Percentiles rank a stretch among this genome's conserved stretches.
These are phyloP conservation scores for Cruciata laevipes DNA, from an alignment of 257 asterid species.

Conservation along the genomic window DNA sequence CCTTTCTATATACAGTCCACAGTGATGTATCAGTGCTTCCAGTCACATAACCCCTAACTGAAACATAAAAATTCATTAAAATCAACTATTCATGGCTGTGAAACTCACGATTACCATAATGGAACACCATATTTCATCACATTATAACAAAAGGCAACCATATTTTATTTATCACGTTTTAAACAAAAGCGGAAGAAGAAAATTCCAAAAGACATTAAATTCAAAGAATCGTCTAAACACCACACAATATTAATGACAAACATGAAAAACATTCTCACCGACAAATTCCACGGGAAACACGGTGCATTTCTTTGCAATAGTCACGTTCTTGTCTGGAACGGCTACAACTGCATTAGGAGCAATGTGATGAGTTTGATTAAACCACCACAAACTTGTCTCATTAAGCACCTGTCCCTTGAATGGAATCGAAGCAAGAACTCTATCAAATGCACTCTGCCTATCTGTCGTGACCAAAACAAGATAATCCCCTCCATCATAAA, in stretches of 20 bases:
- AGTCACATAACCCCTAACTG: slow-evolving; percentile 90
- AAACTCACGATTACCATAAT: neutral
- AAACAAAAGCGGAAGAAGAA: neutral
- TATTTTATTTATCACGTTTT: no score
- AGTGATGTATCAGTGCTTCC: slow-evolving; percentile 97
- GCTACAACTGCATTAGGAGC: slow-evolving; percentile 76
- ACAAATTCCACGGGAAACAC: slow-evolving; percentile 97
- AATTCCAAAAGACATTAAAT: neutral
- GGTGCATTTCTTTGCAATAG: slow-evolving; percentile 85
- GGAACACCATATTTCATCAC: neutral
- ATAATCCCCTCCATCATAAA: slow-evolving; percentile 79
- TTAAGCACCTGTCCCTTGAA: slow-evolving; percentile 98
- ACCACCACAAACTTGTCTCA: slow-evolving; percentile 95
- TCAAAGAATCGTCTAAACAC: neutral
- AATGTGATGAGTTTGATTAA: slow-evolving; percentile 69
- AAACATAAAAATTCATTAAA: slow-evolving; percentile 11
- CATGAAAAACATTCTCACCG: slow-evolving; percentile 42
- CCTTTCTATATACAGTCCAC: slow-evolving; percentile 91
- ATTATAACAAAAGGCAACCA: no score
- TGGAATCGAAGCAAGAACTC: slow-evolving; percentile 96
- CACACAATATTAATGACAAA: neutral
- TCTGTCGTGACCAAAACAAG: slow-evolving; percentile 87
- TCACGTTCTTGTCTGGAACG: slow-evolving; percentile 78
- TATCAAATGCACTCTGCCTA: slow-evolving; percentile 90
- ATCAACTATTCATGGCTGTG: neutral